Evolutionary conservation across 2,329 filamentous ascomycete genomes (phyloP).

Genomic region (Huntiella decipiens): DNA sequence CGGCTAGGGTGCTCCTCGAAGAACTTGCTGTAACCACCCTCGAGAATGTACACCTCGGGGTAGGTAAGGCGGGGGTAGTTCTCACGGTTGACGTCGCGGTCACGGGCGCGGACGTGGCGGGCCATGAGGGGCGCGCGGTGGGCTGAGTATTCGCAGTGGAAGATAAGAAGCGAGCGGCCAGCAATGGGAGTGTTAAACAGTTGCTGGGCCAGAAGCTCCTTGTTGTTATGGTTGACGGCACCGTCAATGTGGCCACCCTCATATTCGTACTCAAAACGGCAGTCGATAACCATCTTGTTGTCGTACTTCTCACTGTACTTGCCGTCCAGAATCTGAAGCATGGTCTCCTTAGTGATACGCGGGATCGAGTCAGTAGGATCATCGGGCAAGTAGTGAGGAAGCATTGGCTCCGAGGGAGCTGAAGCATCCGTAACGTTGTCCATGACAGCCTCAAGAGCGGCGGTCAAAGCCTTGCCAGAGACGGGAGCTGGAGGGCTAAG

Average conservation of each 20-base stretch:
- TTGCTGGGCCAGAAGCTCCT: constrained; percentile 62
- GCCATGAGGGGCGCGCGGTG: constrained; percentile 95
- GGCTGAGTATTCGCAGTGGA: constrained; percentile 97
- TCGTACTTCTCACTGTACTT: constrained; percentile 60
- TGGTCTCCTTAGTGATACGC: constrained; percentile 62
- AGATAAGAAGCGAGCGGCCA: constrained; percentile 63
- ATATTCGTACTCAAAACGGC: constrained; percentile 97
- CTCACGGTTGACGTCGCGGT: constrained; percentile 70
- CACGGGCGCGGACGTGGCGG: constrained; percentile 74
- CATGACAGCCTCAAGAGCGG: constrained; percentile 51
- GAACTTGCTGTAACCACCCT: constrained; percentile 91
- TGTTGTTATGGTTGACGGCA: constrained; percentile 93
- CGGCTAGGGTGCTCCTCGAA: constrained; percentile 59
- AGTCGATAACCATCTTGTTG: constrained; percentile 78
- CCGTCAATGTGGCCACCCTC: constrained; percentile 87
- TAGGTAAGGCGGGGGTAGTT: constrained; percentile 80
- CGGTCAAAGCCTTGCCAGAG: constrained; percentile 23
- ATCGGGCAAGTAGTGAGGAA: constrained; percentile 70
- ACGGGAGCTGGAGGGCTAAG: constrained; percentile 1
- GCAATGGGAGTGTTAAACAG: constrained; percentile 53
- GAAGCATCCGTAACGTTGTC: constrained; percentile 49
- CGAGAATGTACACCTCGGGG: constrained; percentile 90
- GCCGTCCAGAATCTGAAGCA: constrained; percentile 75
- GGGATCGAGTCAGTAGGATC: constrained; percentile 74
- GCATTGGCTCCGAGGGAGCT: constrained; percentile 42